These are phyloP conservation scores for Arthrobotrys megalospora DNA, from an alignment of 2,329 filamentous ascomycete genomes.

Conservation along the genomic window DNA sequence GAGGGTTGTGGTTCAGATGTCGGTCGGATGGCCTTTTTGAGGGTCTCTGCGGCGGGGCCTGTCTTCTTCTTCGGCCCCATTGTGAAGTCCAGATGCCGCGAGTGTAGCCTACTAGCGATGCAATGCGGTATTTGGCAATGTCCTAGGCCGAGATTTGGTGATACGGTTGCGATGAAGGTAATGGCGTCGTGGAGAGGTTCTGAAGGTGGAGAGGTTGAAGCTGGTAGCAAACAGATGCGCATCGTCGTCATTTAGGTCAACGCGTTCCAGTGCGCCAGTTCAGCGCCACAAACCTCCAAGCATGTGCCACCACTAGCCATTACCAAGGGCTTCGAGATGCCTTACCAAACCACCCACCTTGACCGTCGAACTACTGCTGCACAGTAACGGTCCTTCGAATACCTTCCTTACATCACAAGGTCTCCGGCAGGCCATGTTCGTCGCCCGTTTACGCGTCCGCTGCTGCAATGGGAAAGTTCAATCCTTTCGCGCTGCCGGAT, in stretches of 20 bases:
- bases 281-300: constrained; percentile 30
- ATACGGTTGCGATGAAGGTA: neutral
- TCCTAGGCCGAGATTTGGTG: constrained; percentile 65
- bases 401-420: neutral
- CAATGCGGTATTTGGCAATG: constrained; percentile 72
- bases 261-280: constrained; percentile 32
- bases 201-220: constrained; percentile 18
- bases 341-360: constrained; percentile 6
- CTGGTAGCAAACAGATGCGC: constrained; percentile 31
- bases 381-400: constrained; percentile 1
- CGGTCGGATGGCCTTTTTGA: constrained; percentile 66
- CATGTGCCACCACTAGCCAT: constrained; percentile 18
- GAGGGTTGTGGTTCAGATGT: constrained; percentile 68
- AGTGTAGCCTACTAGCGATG: neutral
- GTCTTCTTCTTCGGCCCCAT: constrained; percentile 59
- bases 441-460: constrained; percentile 20
- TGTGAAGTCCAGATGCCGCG: constrained; percentile 10
- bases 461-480: constrained; percentile 58
- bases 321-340: constrained; percentile 13
- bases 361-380: constrained; percentile 3
- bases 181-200: constrained; percentile 2
- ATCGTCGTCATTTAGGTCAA: constrained; percentile 36
- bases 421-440: constrained; percentile 44
- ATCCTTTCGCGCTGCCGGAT: constrained; percentile 62
- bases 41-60: constrained; percentile 24